Base-by-base conservation (phyloP, 768 basidiomycete genomes). In the Leccinum ochraceum region DNA sequence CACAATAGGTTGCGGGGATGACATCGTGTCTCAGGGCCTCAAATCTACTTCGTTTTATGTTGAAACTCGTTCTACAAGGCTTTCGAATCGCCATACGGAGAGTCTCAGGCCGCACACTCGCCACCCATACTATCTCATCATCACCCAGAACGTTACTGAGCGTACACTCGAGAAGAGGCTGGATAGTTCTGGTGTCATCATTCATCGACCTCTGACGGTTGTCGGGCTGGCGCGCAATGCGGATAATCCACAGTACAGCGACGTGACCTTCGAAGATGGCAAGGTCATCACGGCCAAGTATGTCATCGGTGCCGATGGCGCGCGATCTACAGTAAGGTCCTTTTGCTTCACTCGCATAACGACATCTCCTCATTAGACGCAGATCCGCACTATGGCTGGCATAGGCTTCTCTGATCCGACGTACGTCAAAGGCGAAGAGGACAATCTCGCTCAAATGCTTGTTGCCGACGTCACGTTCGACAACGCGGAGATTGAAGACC, bases 351-450 rank as follows among this genome's bases (percentile, higher is more conserved):
- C 37, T 39, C 51, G 5, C 28, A 28, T 28, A 28, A 28, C 28
- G 1, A 26, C 8, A 28, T 56, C 1, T 7, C n/a, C 54, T 60
- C 17, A 56, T 6, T 8, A 7, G 0, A 3, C 7, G 4, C 54
- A 85, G 83, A 66, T 84, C 26, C 81, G 83, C 53, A 65, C 74
- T 20, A 59, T 74, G 48, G 70, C 75, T 1, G 77, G 77, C 1
- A 76, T 84, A 51, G 68, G 69, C 17, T 84, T 83, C 67, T 61
- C 66, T 1, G 80, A 85, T 62, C 83, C 83, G 1, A 67, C 76
- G 28, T 71, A 71, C 30, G 61, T 65, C 5, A 30, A 56, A 9
- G 61, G 67, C 22, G 70, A 72, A 11, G 55, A 64, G 28, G 28
- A 28, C 28, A 68, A 61, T 16, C 62, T 80, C 8, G 53, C 70